Evolutionary conservation across 257 asterid species (phyloP).

Genomic region (Solanum chmielewskii): DNA sequence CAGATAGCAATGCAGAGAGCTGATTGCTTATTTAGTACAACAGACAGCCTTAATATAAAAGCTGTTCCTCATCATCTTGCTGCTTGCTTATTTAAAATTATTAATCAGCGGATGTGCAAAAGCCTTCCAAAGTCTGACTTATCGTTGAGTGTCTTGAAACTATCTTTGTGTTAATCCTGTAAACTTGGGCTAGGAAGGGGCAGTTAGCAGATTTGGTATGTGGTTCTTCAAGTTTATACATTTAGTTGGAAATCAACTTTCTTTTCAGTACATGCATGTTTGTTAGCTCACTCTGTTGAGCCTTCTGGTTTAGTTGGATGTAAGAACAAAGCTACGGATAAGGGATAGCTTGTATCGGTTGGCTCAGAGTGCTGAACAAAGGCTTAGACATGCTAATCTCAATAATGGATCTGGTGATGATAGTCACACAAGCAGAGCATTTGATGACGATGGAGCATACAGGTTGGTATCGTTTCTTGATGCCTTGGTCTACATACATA

Average conservation of each 20-base stretch:
- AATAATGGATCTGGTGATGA: neutral
- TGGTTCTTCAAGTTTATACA: neutral
- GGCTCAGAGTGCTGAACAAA: neutral
- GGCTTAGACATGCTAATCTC: neutral
- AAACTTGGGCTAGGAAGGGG: neutral
- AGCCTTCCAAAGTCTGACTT: neutral
- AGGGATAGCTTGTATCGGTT: neutral
- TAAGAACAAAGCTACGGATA: neutral
- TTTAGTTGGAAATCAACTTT: neutral
- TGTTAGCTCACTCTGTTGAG: neutral
- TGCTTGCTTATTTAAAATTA: neutral
- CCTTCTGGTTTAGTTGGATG: neutral
- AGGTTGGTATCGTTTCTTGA: neutral
- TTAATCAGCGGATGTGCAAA: neutral
- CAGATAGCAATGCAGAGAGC: neutral
- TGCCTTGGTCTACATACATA: neutral
- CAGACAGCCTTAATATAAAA: neutral
- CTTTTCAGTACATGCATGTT: neutral
- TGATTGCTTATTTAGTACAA: neutral
- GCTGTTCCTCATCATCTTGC: neutral
- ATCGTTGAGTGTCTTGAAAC: neutral
- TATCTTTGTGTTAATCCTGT: neutral
- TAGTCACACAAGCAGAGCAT: constrained; percentile 10
- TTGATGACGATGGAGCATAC: neutral
- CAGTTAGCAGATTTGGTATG: neutral